A percentile compares a stretch with the other conserved stretches of the same genome.
These are phyloP conservation scores for Albizia julibrissin DNA, from an alignment of 306 rosid genomes.

Conservation along the genomic window DNA sequence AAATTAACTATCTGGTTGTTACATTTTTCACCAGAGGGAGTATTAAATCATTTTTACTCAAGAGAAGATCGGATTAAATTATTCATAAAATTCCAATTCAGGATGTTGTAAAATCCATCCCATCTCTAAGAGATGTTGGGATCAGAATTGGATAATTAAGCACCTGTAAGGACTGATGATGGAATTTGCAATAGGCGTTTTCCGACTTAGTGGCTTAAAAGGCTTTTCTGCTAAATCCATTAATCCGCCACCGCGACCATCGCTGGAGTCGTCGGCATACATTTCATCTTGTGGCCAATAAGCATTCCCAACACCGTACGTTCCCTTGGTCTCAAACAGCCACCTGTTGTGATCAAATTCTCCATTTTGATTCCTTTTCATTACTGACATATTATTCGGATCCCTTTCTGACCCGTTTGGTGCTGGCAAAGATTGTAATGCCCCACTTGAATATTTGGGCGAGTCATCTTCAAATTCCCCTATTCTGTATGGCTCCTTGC, in stretches of 20 bases:
- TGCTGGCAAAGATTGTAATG: conserved; percentile 60
- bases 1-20: too few species aligned
- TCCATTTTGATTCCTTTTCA: conserved; percentile 79
- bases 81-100: too few species aligned
- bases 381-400: conserved; percentile 70
- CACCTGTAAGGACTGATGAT: conserved; percentile 92
- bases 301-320: conserved; percentile 89
- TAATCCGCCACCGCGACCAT: conserved; percentile 41
- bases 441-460: conserved; percentile 41
- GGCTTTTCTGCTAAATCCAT: conserved; percentile 66
- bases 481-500: conserved; percentile 71
- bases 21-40: too few species aligned
- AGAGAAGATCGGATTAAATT: too few species aligned
- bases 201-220: conserved; percentile 73
- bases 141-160: not conserved
- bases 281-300: conserved; percentile 61
- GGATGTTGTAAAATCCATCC: not conserved
- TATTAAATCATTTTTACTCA: too few species aligned
- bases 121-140: not conserved
- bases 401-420: conserved; percentile 60
- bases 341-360: conserved; percentile 92
- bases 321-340: conserved; percentile 87
- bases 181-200: conserved; percentile 50
- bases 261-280: conserved; percentile 46
- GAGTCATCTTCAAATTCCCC: conserved; percentile 61